Percentiles rank a stretch among this genome's conserved stretches.
These are phyloP conservation scores for Solanum rostratum DNA, from an alignment of 257 asterid genomes.

Conservation along the genomic window DNA sequence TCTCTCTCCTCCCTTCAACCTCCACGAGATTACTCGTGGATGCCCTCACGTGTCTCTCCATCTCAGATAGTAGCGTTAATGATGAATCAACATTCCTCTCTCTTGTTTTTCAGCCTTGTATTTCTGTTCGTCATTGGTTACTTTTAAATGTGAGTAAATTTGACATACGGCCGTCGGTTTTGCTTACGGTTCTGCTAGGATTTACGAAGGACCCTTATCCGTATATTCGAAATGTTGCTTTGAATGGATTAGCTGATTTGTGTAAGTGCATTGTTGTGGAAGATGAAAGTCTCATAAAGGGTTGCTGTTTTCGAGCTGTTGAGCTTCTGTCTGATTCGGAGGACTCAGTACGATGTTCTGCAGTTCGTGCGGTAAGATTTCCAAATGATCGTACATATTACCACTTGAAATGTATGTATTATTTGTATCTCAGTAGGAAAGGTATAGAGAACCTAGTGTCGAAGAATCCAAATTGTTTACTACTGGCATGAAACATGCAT, in stretches of 20 bases:
- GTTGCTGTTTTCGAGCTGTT: slow-evolving; percentile 69
- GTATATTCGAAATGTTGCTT: slow-evolving; percentile 46
- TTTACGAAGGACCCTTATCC: slow-evolving; percentile 90
- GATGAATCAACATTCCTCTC: slow-evolving; percentile 14
- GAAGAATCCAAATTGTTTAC: not conserved
- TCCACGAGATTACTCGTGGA: slow-evolving; percentile 18
- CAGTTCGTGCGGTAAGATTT: slow-evolving; percentile 62
- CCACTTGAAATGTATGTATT: not conserved
- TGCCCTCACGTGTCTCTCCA: slow-evolving; percentile 41
- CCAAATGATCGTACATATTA: not conserved
- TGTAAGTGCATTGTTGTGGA: slow-evolving; percentile 31
- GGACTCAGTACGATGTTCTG: slow-evolving; percentile 58
- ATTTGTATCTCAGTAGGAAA: not conserved
- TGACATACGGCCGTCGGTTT: slow-evolving; percentile 48
- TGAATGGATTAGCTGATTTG: slow-evolving; percentile 53
- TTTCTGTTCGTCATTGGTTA: slow-evolving; percentile 64
- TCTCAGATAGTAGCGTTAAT: not conserved
- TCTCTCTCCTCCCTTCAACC: slow-evolving; percentile 32
- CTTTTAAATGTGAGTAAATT: slow-evolving; percentile 47
- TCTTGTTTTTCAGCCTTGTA: slow-evolving; percentile 11
- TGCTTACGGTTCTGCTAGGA: slow-evolving; percentile 62
- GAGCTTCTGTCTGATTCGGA: slow-evolving; percentile 75
- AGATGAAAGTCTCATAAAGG: slow-evolving; percentile 40
- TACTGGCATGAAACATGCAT: not conserved
- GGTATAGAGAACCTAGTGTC: not conserved